Conservation (phyloP, 345 rosid genomes). For the Gossypium longicalyx region DNA sequence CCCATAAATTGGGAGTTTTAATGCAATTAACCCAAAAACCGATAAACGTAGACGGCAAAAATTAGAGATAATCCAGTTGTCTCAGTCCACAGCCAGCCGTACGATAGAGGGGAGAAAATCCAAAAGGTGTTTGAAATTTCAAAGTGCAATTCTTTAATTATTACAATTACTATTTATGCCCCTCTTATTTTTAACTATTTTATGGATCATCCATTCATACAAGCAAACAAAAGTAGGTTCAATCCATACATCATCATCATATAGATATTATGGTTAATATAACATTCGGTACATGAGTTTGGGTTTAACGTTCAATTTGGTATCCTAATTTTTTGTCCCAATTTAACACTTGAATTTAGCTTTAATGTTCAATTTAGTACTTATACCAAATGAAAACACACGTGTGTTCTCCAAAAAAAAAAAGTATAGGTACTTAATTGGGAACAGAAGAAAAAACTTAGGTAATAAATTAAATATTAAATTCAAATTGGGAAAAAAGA, state of each 20-base stretch:
- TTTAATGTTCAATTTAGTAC: too few species aligned
- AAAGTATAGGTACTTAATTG: too few species aligned
- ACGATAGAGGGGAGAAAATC: not conserved
- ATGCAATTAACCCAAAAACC: not conserved
- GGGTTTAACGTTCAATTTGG: too few species aligned
- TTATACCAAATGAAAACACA: too few species aligned
- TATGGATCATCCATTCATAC: not conserved
- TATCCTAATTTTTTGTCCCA: too few species aligned
- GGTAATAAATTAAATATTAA: too few species aligned
- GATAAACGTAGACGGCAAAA: not conserved
- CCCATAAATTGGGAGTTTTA: too few species aligned
- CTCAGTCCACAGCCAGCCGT: not conserved
- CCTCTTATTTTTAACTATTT: not conserved
- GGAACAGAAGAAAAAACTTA: too few species aligned
- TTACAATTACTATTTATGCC: too few species aligned
- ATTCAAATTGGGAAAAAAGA: too few species aligned
- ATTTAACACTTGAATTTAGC: too few species aligned
- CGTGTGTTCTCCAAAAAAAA: too few species aligned
- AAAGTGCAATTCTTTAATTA: not conserved
- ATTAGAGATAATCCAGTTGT: not conserved
- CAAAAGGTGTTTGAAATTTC: not conserved
- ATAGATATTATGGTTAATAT: not conserved
- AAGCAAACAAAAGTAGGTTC: not conserved
- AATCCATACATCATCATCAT: not conserved
- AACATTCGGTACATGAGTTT: not conserved